Evolutionary conservation across 176 grass and related monocot species (phyloP).

Genomic region (Carex myosuroides): DNA sequence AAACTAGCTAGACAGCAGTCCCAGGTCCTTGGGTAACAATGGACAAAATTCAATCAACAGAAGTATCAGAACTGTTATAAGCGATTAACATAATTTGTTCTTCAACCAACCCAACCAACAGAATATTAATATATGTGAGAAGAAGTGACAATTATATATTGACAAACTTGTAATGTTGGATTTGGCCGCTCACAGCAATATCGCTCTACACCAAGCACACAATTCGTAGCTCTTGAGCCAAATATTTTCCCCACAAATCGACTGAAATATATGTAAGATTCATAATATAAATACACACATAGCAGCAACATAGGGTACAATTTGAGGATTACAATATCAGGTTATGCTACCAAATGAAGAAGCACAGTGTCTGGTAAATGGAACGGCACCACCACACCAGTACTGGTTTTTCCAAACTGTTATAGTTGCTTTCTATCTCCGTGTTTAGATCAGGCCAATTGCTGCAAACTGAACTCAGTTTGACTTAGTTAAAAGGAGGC

Average conservation of each 20-base stretch:
- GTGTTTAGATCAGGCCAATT: neutral
- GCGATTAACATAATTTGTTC: neutral
- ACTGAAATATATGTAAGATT: conserved; percentile 31
- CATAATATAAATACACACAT: neutral
- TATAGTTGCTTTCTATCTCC: neutral
- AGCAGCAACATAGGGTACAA: neutral
- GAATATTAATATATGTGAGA: neutral
- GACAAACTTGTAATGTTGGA: conserved; percentile 68
- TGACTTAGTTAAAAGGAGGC: neutral
- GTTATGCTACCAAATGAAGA: neutral
- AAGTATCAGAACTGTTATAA: neutral
- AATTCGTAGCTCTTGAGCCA: conserved; percentile 72
- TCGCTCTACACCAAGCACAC: conserved; percentile 60
- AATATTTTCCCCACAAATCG: conserved; percentile 56
- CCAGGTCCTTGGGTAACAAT: neutral
- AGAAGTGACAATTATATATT: conserved; percentile 6
- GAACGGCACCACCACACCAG: neutral
- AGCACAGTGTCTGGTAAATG: neutral
- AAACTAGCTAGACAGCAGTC: neutral
- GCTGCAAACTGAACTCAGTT: neutral
- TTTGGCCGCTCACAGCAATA: conserved; percentile 95
- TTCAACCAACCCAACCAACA: neutral
- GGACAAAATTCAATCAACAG: neutral
- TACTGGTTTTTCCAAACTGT: neutral
- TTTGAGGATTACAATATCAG: neutral